Percentiles rank a stretch among this genome's conserved stretches.
Evolutionary conservation across 331 rosid genomes (phyloP).

Genomic region (Cydonia oblonga): DNA sequence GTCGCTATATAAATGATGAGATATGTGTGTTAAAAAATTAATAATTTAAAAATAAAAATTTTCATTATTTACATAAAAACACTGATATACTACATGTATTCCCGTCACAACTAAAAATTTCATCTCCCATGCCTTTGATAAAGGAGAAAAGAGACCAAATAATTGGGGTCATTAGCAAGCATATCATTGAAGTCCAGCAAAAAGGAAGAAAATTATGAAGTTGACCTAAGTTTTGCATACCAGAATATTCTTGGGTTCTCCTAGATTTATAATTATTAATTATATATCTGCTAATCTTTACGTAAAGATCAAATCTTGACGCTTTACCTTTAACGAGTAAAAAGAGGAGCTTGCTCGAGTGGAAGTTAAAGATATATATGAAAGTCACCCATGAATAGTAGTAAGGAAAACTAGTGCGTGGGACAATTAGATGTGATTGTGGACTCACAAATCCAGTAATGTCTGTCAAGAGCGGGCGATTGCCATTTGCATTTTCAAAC

Average conservation of each 20-base stretch:
- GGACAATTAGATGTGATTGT: neutral
- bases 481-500: neutral
- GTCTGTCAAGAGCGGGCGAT: neutral
- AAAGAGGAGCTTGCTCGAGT: neutral
- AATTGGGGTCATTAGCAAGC: neutral
- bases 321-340: too few species aligned
- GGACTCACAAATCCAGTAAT: neutral
- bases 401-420: neutral
- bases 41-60: too few species aligned
- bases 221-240: neutral
- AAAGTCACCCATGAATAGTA: neutral
- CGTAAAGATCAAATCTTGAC: too few species aligned
- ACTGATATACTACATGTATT: too few species aligned
- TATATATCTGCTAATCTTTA: neutral
- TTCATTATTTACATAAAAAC: too few species aligned
- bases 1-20: too few species aligned
- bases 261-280: too few species aligned
- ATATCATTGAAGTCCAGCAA: neutral
- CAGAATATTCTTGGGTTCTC: neutral
- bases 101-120: too few species aligned
- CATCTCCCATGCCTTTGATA: neutral
- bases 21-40: too few species aligned
- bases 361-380: neutral
- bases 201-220: neutral
- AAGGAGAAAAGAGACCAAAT: neutral